A percentile compares a stretch with the other conserved stretches of the same genome.
Evolutionary conservation across 371 early-diverging fungal species (phyloP).

Genomic region (Mycotypha africana): DNA sequence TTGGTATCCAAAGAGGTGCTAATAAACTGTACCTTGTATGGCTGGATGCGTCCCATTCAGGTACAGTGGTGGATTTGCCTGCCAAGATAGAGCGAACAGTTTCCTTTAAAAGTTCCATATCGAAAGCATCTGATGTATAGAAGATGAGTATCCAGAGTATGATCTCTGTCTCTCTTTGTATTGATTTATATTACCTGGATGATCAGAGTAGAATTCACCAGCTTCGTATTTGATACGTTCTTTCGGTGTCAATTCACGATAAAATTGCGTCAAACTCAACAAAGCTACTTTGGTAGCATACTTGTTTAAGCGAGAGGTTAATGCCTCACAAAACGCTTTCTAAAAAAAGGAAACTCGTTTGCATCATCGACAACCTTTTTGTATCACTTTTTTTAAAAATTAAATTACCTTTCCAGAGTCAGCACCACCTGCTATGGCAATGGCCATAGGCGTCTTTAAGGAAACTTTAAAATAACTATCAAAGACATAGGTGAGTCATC

Average conservation of each 20-base stretch:
- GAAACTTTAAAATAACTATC: constrained; percentile 41
- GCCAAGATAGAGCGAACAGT: constrained; percentile 34
- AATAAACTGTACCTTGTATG: constrained; percentile 35
- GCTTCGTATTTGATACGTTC: constrained; percentile 35
- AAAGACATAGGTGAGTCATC: too few relatives aligned
- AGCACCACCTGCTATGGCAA: constrained; percentile 40
- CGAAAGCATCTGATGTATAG: constrained; percentile 45
- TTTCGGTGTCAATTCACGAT: constrained; percentile 41
- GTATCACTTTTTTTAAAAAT: not conserved
- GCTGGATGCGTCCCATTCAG: constrained; percentile 44
- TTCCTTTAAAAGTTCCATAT: constrained; percentile 47
- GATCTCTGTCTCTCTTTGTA: not conserved
- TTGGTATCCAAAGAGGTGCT: too few relatives aligned
- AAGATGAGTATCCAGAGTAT: too few relatives aligned
- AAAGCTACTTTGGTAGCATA: constrained; percentile 31
- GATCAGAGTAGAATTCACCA: constrained; percentile 46
- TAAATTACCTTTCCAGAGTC: constrained; percentile 36
- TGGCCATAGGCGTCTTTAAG: constrained; percentile 36
- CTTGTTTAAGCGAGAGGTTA: constrained; percentile 18
- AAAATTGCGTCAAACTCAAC: constrained; percentile 53
- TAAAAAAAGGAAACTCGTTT: too few relatives aligned
- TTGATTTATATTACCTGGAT: constrained; percentile 35
- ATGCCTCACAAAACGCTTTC: constrained; percentile 23
- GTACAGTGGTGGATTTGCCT: constrained; percentile 42
- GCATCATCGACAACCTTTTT: too few relatives aligned